Percentiles rank a stretch among this genome's conserved stretches.
phyloP scores from a whole-genome alignment of 2,329 filamentous ascomycete species.

The Pseudocercospora ulei region DNA sequence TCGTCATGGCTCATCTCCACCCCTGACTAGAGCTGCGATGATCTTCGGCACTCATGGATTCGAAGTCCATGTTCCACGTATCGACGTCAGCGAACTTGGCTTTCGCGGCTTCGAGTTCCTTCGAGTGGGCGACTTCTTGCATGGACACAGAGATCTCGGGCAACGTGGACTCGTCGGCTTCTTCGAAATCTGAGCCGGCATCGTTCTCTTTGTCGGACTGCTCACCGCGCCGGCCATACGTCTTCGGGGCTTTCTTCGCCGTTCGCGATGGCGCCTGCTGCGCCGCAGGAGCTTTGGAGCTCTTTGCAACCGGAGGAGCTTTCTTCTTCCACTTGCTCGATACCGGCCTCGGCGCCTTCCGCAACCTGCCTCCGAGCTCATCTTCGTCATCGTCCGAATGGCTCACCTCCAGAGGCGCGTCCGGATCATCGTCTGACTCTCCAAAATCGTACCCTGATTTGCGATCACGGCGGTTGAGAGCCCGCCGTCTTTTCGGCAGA shows the following conservation, averaged over 20 bases:
- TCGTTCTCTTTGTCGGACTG: conserved; percentile 41
- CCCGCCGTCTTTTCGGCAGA: conserved; percentile 37
- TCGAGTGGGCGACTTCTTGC: conserved; percentile 30
- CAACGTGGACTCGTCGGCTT: conserved; percentile 24
- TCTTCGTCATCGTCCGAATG: conserved; percentile 37
- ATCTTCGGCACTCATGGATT: conserved; percentile 41
- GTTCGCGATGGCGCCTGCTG: conserved; percentile 8
- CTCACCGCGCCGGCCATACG: conserved; percentile 30
- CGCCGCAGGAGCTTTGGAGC: conserved; percentile 13
- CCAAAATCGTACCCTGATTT: conserved; percentile 38
- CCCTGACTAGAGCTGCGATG: conserved; percentile 31
- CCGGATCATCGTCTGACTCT: conserved; percentile 33
- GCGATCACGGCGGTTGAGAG: conserved; percentile 20
- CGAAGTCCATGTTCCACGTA: conserved; percentile 45
- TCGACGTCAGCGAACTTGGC: conserved; percentile 45
- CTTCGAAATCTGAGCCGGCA: conserved; percentile 23
- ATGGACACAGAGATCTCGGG: conserved; percentile 25
- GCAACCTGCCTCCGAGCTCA: conserved; percentile 31
- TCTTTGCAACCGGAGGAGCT: conserved; percentile 18
- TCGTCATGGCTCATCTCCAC: conserved; percentile 33
- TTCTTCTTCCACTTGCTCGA: conserved; percentile 15
- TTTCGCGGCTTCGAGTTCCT: conserved; percentile 38
- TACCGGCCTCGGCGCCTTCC: conserved; percentile 22
- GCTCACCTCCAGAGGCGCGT: conserved; percentile 19
- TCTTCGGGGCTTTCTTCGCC: conserved; percentile 20